Percentiles rank a stretch among this genome's conserved stretches.
These are phyloP conservation scores for Zasmidium citrigriseum DNA, from an alignment of 2,329 filamentous ascomycete genomes.

Conservation along the genomic window DNA sequence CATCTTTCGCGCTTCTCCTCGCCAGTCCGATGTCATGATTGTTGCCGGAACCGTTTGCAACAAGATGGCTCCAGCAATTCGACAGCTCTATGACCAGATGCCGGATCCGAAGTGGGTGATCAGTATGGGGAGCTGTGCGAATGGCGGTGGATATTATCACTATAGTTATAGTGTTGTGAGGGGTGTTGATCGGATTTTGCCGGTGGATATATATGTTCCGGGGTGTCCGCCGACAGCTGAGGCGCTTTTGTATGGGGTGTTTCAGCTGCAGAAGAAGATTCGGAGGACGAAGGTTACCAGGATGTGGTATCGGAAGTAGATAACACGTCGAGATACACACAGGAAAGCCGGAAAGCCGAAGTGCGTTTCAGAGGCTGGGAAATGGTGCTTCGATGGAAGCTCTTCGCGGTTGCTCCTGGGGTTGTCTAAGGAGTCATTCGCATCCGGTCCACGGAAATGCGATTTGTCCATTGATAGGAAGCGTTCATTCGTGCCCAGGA, in stretches of 20 bases:
- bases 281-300: background rate
- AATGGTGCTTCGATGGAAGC: no score
- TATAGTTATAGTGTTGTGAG: constrained; percentile 65
- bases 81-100: constrained; percentile 96
- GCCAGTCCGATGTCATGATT: background rate
- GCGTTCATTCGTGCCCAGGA: no score
- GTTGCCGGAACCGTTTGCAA: constrained; percentile 83
- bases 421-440: no score
- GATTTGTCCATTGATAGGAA: no score
- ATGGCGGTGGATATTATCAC: constrained; percentile 84
- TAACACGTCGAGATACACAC: background rate
- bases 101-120: constrained; percentile 84
- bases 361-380: no score
- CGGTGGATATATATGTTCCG: background rate
- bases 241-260: background rate
- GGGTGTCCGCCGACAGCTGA: background rate
- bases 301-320: constrained; percentile 2
- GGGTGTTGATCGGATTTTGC: background rate
- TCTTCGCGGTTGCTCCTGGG: no score
- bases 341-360: no score
- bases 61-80: constrained; percentile 90
- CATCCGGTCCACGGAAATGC: no score
- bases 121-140: constrained; percentile 82
- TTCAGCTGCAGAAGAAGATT: constrained; percentile 2
- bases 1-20: background rate